Percentiles rank a stretch among this genome's conserved stretches.
Conservation (phyloP, 345 rosid species). For the Crucihimalaya himalaica region DNA sequence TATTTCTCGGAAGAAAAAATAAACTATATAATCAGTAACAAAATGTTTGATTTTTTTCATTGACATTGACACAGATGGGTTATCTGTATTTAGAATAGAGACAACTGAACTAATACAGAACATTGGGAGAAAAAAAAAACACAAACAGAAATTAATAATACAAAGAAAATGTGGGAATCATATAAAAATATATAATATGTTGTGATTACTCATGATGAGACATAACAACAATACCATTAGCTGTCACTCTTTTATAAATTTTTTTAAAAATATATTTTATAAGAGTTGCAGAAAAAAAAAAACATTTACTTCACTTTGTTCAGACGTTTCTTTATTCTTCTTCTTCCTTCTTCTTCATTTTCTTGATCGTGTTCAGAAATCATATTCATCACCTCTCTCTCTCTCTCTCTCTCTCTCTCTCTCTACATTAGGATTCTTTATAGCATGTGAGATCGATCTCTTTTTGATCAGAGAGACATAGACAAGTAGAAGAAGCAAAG, state of each 20-base stretch:
- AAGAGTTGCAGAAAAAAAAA: conserved; percentile 4
- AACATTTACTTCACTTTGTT: conserved; percentile 42
- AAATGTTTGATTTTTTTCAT: conserved; percentile 11
- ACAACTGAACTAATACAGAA: conserved; percentile 38
- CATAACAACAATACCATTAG: conserved; percentile 45
- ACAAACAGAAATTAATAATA: conserved; percentile 16
- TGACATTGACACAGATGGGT: conserved; percentile 35
- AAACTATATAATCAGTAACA: background rate
- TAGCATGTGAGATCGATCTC: conserved; percentile 35
- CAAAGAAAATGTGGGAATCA: conserved; percentile 26
- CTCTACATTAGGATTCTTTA: conserved; percentile 19
- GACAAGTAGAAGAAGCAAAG: conserved; percentile 23
- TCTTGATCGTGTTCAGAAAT: conserved; percentile 33
- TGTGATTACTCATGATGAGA: conserved; percentile 44
- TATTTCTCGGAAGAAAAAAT: background rate
- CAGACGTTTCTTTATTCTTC: conserved; percentile 45
- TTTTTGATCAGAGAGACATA: conserved; percentile 19
- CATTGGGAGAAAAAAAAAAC: background rate
- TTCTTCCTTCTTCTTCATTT: conserved; percentile 14
- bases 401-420: conserved; percentile 12
- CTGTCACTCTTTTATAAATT: conserved; percentile 35
- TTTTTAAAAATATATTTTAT: background rate
- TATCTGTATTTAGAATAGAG: conserved; percentile 32
- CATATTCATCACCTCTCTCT: conserved; percentile 24
- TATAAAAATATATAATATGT: conserved; percentile 20